Evolutionary conservation across 345 rosid genomes (phyloP).

Genomic region (Balakata baccata): DNA sequence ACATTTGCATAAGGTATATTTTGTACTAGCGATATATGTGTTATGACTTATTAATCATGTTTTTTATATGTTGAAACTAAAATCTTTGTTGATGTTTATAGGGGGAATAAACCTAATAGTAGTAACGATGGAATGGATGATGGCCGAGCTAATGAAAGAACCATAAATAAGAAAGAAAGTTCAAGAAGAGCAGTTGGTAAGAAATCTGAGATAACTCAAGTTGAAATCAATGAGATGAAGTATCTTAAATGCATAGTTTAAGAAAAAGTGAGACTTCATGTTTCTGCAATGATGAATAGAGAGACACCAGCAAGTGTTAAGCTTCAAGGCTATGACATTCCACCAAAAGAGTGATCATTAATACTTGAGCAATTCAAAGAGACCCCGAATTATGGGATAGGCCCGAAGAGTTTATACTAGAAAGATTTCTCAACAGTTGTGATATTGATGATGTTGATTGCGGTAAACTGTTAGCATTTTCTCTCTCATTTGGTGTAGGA

Average conservation of each 20-base stretch:
- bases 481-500: slow-evolving; percentile 6
- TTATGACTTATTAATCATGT: too few relatives aligned
- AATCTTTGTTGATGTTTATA: slow-evolving; percentile 3
- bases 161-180: slow-evolving; percentile 21
- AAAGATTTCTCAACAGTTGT: not conserved
- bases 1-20: too few relatives aligned
- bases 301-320: slow-evolving; percentile 13
- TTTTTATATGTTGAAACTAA: too few relatives aligned
- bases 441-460: not conserved
- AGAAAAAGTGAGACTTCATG: slow-evolving; percentile 12
- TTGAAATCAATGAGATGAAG: slow-evolving; percentile 4
- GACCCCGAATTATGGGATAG: slow-evolving; percentile 15
- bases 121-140: slow-evolving; percentile 26
- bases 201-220: not conserved
- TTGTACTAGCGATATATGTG: too few relatives aligned
- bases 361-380: slow-evolving; percentile 11
- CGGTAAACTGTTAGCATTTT: not conserved
- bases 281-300: not conserved
- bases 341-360: slow-evolving; percentile 13
- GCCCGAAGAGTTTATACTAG: slow-evolving; percentile 10
- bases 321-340: slow-evolving; percentile 14
- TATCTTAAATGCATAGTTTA: slow-evolving; percentile 13
- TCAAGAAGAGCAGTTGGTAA: slow-evolving; percentile 16
- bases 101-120: slow-evolving; percentile 18
- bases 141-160: slow-evolving; percentile 28